phyloP scores from a whole-genome alignment of 805 yeast species.

The Pichia ethanolica region DNA sequence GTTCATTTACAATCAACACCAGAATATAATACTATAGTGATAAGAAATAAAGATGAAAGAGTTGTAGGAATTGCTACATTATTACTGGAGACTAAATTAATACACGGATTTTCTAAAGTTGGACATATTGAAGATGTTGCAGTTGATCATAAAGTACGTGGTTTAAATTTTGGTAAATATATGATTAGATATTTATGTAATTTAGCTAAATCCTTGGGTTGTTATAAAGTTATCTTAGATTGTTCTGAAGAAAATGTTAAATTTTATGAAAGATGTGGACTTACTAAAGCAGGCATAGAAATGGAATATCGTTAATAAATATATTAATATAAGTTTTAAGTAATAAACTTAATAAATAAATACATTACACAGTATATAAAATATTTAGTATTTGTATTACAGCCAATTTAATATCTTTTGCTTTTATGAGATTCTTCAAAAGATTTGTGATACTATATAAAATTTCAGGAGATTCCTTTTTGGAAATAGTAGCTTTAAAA shows the following conservation, averaged over 20 bases:
- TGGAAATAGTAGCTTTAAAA: neutral
- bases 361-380: neutral
- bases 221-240: slow-evolving; percentile 86
- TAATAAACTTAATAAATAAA: too few relatives aligned
- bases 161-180: slow-evolving; percentile 67
- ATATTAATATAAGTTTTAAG: too few relatives aligned
- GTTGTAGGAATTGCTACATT: slow-evolving; percentile 84
- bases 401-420: slow-evolving; percentile 6
- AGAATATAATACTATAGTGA: slow-evolving; percentile 64
- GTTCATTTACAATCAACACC: slow-evolving; percentile 51
- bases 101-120: slow-evolving; percentile 76
- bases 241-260: slow-evolving; percentile 77
- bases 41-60: slow-evolving; percentile 40
- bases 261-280: slow-evolving; percentile 87
- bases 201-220: slow-evolving; percentile 54
- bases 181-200: slow-evolving; percentile 56
- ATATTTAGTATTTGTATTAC: slow-evolving; percentile 3
- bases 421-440: slow-evolving; percentile 1
- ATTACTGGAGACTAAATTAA: slow-evolving; percentile 70
- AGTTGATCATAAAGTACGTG: slow-evolving; percentile 68
- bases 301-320: slow-evolving; percentile 46
- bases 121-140: slow-evolving; percentile 97
- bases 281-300: slow-evolving; percentile 54
- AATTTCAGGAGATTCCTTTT: slow-evolving; percentile 1
- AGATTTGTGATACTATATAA: slow-evolving; percentile 6